Evolutionary conservation across 495 filamentous ascomycete genomes (phyloP).

Genomic region (Alectoria sarmentosa): DNA sequence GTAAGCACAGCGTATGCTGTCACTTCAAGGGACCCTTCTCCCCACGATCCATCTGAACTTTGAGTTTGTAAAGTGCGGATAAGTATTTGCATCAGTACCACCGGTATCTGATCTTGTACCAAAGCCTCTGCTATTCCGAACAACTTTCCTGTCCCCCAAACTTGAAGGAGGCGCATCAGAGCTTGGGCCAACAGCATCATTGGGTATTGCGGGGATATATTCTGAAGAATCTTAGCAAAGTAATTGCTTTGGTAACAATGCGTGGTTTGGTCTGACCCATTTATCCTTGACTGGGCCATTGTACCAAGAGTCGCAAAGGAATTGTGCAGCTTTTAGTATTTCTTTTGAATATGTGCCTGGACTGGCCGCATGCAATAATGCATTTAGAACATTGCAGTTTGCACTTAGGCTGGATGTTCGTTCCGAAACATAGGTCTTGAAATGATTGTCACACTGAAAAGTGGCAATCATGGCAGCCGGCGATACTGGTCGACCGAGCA

Average conservation of each 20-base stretch:
- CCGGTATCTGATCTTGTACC: background rate
- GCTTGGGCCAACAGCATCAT: too few species aligned
- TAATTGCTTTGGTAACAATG: too few species aligned
- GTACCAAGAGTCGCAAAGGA: slow-evolving; percentile 27
- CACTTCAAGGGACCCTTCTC: slow-evolving; percentile 15
- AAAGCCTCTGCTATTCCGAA: background rate
- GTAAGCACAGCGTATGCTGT: slow-evolving; percentile 29
- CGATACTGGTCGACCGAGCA: slow-evolving; percentile 23
- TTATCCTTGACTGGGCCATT: slow-evolving; percentile 20
- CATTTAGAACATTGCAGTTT: slow-evolving; percentile 39
- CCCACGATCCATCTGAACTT: slow-evolving; percentile 30
- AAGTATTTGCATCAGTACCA: background rate
- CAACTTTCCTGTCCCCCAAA: slow-evolving; percentile 21
- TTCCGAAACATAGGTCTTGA: slow-evolving; percentile 35
- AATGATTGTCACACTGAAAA: slow-evolving; percentile 32
- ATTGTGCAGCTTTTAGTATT: slow-evolving; percentile 19
- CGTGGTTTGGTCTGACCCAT: too few species aligned
- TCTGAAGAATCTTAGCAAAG: too few species aligned
- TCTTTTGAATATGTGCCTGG: too few species aligned
- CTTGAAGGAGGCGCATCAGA: slow-evolving; percentile 14
- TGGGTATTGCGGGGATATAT: too few species aligned
- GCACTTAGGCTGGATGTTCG: slow-evolving; percentile 34
- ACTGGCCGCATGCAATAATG: too few species aligned
- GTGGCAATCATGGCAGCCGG: slow-evolving; percentile 28
- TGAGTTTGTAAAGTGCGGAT: slow-evolving; percentile 24